Evolutionary conservation across 2,329 filamentous ascomycete species (phyloP).

Genomic region (Diplocarpon mali): DNA sequence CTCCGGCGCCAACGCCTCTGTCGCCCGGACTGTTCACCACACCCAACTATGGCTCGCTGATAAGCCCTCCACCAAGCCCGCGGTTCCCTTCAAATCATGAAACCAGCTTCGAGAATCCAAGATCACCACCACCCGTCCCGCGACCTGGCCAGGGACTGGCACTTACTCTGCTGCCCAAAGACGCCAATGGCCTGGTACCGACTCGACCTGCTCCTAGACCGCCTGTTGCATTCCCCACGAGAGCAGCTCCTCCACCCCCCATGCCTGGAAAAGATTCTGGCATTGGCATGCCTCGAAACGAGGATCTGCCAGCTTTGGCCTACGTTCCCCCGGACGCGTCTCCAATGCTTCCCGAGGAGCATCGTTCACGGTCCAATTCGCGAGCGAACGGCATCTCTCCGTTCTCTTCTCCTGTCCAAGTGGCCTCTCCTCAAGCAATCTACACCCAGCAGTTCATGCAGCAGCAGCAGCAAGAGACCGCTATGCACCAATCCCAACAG

Average conservation of each 20-base stretch:
- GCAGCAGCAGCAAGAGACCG: slow-evolving; percentile 74
- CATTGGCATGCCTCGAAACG: slow-evolving; percentile 48
- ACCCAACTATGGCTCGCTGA: slow-evolving; percentile 47
- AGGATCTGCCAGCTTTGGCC: slow-evolving; percentile 36
- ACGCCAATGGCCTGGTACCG: slow-evolving; percentile 55
- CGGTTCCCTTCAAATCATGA: slow-evolving; percentile 82
- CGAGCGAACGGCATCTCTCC: slow-evolving; percentile 41
- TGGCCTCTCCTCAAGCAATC: slow-evolving; percentile 27
- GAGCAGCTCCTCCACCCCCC: slow-evolving; percentile 45
- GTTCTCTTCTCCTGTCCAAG: slow-evolving; percentile 18
- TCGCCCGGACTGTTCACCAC: slow-evolving; percentile 37
- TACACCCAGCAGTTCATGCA: slow-evolving; percentile 56
- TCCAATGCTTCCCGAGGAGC: slow-evolving; percentile 54
- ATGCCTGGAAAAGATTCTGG: slow-evolving; percentile 51
- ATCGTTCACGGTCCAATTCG: slow-evolving; percentile 59
- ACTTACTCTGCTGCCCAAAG: slow-evolving; percentile 35
- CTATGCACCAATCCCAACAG: slow-evolving; percentile 59
- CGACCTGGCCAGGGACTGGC: slow-evolving; percentile 27
- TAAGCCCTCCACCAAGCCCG: slow-evolving; percentile 73
- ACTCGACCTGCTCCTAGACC: slow-evolving; percentile 79
- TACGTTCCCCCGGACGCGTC: slow-evolving; percentile 24
- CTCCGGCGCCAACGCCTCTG: slow-evolving; percentile 14
- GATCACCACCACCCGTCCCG: slow-evolving; percentile 84
- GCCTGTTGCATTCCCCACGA: slow-evolving; percentile 56
- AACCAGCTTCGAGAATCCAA: slow-evolving; percentile 94